phyloP scores from a whole-genome alignment of 441 rosid genomes.

The Geranium incanum region DNA sequence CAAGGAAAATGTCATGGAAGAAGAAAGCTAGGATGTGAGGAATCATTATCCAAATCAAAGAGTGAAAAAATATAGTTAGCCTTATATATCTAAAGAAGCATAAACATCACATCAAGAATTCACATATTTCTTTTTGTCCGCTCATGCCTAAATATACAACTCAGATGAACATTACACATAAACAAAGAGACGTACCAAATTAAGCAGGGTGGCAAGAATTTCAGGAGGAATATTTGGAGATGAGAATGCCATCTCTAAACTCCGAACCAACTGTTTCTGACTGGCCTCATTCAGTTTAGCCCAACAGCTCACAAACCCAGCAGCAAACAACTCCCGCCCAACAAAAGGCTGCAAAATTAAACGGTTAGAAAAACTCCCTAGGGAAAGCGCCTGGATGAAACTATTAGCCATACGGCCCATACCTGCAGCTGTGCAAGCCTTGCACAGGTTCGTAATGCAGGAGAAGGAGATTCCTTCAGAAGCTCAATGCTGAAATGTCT shows the following conservation, averaged over 20 bases:
- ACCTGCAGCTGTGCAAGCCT: constrained; percentile 98
- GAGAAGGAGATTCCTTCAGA: constrained; percentile 96
- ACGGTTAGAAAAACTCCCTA: constrained; percentile 21
- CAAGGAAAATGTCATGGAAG: background rate
- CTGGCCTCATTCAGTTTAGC: constrained; percentile 72
- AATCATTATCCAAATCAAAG: background rate
- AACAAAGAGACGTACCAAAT: constrained; percentile 51
- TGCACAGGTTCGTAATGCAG: constrained; percentile 95
- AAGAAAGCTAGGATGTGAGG: background rate
- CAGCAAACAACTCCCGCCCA: constrained; percentile 98
- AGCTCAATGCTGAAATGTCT: constrained; percentile 99
- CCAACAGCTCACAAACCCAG: constrained; percentile 99
- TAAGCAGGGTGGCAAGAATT: constrained; percentile 93
- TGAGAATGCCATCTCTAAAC: constrained; percentile 99
- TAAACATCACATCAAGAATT: background rate
- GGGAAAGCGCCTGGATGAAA: constrained; percentile 15
- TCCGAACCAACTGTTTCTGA: constrained; percentile 88
- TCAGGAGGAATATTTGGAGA: constrained; percentile 99
- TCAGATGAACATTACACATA: constrained; percentile 19
- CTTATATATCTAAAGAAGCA: background rate
- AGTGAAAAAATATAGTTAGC: background rate
- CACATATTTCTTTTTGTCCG: background rate
- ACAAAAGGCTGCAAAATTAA: constrained; percentile 74
- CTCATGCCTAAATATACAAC: background rate
- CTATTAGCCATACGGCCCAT: constrained; percentile 10